Percentiles rank a stretch among this genome's conserved stretches.
These are phyloP conservation scores for Acer saccharum DNA, from an alignment of 345 rosid species.

Conservation along the genomic window DNA sequence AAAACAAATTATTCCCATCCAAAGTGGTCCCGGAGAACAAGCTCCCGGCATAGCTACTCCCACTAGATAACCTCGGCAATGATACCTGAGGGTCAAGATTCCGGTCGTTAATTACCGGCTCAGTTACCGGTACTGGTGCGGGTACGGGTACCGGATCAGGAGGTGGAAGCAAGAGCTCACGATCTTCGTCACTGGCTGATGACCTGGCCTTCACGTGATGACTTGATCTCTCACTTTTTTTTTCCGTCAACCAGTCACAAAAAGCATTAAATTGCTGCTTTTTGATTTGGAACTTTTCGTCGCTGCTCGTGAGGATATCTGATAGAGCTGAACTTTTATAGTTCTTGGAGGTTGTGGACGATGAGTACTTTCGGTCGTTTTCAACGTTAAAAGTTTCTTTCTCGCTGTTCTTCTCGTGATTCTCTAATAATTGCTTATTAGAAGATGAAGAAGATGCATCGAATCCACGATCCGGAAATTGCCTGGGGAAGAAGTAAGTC, in stretches of 20 bases:
- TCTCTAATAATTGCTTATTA: conserved; percentile 34
- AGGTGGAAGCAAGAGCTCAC: conserved; percentile 42
- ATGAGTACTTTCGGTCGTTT: conserved; percentile 34
- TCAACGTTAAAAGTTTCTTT: conserved; percentile 27
- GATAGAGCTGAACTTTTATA: conserved; percentile 36
- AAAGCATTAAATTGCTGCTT: conserved; percentile 67
- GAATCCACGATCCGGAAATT: conserved; percentile 80
- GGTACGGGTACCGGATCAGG: conserved; percentile 34
- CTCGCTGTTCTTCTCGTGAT: conserved; percentile 55
- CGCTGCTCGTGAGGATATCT: conserved; percentile 62
- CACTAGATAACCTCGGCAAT: conserved; percentile 76
- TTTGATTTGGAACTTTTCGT: conserved; percentile 46
- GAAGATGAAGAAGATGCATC: conserved; percentile 36
- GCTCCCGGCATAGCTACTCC: conserved; percentile 81
- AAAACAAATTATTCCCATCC: conserved; percentile 64
- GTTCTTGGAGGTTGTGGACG: conserved; percentile 17
- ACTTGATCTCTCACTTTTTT: conserved; percentile 42
- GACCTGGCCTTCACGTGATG: conserved; percentile 47
- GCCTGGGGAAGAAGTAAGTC: conserved; percentile 98
- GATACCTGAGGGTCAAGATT: conserved; percentile 69
- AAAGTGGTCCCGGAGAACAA: conserved; percentile 79
- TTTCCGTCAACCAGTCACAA: conserved; percentile 65
- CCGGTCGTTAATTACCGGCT: conserved; percentile 31
- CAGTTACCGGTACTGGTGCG: conserved; percentile 21
- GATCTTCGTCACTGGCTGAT: conserved; percentile 51